Conservation (phyloP, 2,329 filamentous ascomycete species). For the Arthroderma sp. region DNA sequence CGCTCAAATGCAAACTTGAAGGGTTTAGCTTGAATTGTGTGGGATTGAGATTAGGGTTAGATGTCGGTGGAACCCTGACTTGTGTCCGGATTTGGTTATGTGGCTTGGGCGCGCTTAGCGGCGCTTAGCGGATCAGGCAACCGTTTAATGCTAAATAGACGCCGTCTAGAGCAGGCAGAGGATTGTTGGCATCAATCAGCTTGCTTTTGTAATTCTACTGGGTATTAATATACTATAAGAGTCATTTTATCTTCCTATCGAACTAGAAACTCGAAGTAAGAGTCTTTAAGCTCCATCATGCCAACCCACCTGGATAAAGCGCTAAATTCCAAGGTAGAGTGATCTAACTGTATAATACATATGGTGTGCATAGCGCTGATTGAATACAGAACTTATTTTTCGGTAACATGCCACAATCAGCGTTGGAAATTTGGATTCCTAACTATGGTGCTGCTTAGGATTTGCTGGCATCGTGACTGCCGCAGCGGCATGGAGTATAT, state of each 20-base stretch:
- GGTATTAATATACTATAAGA: too few relatives aligned
- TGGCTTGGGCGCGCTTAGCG: neutral
- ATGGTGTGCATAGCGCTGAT: constrained; percentile 11
- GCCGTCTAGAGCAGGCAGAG: too few relatives aligned
- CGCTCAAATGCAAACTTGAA: neutral
- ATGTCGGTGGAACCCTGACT: constrained; percentile 10
- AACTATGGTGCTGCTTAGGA: constrained; percentile 32
- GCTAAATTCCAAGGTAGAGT: constrained; percentile 52
- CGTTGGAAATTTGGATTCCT: neutral
- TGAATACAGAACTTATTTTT: constrained; percentile 51
- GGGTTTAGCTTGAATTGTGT: constrained; percentile 4
- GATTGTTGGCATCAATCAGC: too few relatives aligned
- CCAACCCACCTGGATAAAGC: constrained; percentile 56
- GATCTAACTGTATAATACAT: neutral
- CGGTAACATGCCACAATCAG: constrained; percentile 34
- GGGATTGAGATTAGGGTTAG: constrained; percentile 17
- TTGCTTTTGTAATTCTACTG: too few relatives aligned
- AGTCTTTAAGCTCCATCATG: constrained; percentile 34
- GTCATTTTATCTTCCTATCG: too few relatives aligned
- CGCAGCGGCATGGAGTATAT: constrained; percentile 71
- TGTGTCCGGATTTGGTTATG: constrained; percentile 1
- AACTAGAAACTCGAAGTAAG: too few relatives aligned
- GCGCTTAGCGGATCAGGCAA: neutral
- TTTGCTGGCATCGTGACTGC: constrained; percentile 74
- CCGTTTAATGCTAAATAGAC: neutral